Percentiles rank a stretch among this genome's conserved stretches.
Conservation (phyloP, 129 eudicot species). For the Lonicera japonica region DNA sequence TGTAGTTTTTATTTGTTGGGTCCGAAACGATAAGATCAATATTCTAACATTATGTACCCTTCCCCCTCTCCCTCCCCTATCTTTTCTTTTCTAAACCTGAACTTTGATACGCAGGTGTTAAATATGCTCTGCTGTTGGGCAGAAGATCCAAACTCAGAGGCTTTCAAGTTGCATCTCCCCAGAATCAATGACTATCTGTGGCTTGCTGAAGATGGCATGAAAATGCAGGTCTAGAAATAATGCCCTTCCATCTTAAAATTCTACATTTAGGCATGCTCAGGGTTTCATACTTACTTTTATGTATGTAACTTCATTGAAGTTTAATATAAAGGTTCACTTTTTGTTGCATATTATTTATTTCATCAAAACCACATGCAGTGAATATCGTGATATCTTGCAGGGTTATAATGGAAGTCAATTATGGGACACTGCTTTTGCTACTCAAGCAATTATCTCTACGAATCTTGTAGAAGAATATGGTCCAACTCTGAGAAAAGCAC, state of each 20-base stretch:
- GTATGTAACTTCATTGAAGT: not conserved
- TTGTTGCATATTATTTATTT: not conserved
- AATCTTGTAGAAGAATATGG: conserved; percentile 69
- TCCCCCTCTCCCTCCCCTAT: too few species aligned
- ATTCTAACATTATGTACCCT: too few species aligned
- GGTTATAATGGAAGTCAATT: conserved; percentile 96
- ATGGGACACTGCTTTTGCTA: conserved; percentile 79
- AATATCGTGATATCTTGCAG: conserved; percentile 31
- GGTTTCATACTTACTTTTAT: too few species aligned
- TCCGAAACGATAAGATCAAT: too few species aligned
- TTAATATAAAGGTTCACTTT: not conserved
- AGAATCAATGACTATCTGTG: conserved; percentile 77
- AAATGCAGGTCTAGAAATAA: conserved; percentile 71
- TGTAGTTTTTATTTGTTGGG: too few species aligned
- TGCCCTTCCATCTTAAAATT: conserved; percentile 3
- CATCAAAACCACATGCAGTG: not conserved
- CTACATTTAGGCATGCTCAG: not conserved
- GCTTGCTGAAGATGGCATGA: conserved; percentile 99
- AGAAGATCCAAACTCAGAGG: conserved; percentile 96
- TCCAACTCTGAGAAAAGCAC: conserved; percentile 65
- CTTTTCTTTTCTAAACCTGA: not conserved
- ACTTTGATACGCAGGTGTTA: conserved; percentile 48
- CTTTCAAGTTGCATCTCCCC: conserved; percentile 86
- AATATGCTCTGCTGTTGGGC: conserved; percentile 98
- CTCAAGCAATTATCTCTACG: conserved; percentile 80